Base-by-base conservation (phyloP, 1,284 basidiomycete species). In the Apiotrichum siamense region DNA sequence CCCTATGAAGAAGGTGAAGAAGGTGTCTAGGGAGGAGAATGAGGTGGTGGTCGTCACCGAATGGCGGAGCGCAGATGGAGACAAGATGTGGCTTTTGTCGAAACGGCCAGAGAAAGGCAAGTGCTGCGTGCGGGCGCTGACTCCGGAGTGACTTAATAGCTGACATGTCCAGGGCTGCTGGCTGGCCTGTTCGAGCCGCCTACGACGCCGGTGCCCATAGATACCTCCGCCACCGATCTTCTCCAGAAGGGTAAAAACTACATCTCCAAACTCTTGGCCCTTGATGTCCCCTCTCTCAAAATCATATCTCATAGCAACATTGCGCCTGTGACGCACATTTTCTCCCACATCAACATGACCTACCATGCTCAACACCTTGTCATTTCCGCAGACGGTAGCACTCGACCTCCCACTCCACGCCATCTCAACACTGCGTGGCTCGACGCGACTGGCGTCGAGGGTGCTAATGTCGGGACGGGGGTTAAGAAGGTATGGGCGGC, bases 321-420 rank as follows among this genome's bases (percentile, higher is more conserved):
- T 38, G 42, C 29, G 10, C 13, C 51, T 2, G 52, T 94, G 29
- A 60, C 83, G 2, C 92, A 96, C 65, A 77, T 90, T 47, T 97
- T 96, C 74, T 88, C 86, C 3, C 92, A 97, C 69, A 87, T 96
- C 66, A 82, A 80, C 63, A 89, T 94, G 76, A 90, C 86, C 10
- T 96, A 94, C 74, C 83, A 87, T 60, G 79, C 86, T 23, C 58
- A 65, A 15, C 67, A 70, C 47, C 49, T 60, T 15, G 23, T 72
- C 11, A 20, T 32, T 21, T 39, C 41, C 7, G 37, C 44, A n/a
- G n/a, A n/a, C n/a, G n/a, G n/a, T n/a, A n/a, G n/a, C n/a, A n/a
- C n/a, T 17, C 23, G 42, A 11, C 47, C 58, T 7, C 23, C 49
- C 24, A 9, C n/a, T 31, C 3, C 23, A 23, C 11, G 26, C 27